Evolutionary conservation across 2,329 filamentous ascomycete genomes (phyloP).

Genomic region (Paraphoma sp.): DNA sequence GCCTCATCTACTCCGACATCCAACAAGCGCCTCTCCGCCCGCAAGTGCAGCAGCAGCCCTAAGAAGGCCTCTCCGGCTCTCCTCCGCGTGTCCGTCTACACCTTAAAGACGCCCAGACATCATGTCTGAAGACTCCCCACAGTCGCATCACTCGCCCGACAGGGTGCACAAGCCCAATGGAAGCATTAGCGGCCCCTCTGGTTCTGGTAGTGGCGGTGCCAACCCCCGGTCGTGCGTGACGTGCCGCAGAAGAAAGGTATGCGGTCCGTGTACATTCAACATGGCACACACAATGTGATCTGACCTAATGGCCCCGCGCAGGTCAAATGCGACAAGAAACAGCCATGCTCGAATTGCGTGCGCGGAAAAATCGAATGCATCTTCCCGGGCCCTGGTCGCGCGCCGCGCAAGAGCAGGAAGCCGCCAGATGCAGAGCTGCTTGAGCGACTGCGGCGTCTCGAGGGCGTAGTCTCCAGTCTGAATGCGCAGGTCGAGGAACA

Average conservation of each 20-base stretch:
- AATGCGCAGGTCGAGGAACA: conserved; percentile 52
- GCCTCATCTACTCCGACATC: background rate
- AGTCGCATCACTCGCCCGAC: conserved; percentile 21
- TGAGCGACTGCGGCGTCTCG: conserved; percentile 73
- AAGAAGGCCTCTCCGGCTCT: conserved; percentile 1
- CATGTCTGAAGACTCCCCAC: conserved; percentile 36
- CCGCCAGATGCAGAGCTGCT: conserved; percentile 74
- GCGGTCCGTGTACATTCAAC: background rate
- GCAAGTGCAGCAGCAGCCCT: background rate
- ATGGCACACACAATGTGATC: background rate
- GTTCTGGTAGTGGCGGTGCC: conserved; percentile 12
- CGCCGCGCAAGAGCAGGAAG: conserved; percentile 72
- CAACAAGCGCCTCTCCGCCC: background rate
- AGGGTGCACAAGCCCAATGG: conserved; percentile 25
- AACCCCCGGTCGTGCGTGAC: conserved; percentile 47
- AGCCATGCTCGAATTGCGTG: conserved; percentile 78
- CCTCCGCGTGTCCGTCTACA: background rate
- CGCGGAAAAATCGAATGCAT: conserved; percentile 74
- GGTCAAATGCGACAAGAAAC: conserved; percentile 79
- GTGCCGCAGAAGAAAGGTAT: conserved; percentile 57
- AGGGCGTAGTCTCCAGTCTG: conserved; percentile 73
- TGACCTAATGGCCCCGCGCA: background rate
- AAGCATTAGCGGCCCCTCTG: conserved; percentile 20
- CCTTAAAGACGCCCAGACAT: conserved; percentile 6
- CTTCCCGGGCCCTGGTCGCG: conserved; percentile 76